Base-by-base conservation (phyloP, 1,139 yeast genomes). In the Sugiyamaella castrensis region DNA sequence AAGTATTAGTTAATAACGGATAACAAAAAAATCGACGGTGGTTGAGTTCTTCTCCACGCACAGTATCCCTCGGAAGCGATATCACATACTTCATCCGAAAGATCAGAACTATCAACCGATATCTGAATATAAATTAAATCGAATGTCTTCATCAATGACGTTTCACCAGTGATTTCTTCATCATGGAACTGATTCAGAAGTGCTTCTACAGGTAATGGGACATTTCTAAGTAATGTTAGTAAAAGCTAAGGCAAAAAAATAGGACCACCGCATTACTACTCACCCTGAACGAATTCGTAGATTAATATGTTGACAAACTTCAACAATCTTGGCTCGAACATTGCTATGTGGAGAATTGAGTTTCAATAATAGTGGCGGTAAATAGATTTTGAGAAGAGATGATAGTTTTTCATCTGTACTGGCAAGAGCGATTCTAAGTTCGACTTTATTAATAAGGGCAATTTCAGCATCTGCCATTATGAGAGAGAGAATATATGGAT, bases 401-500 rank as follows among this genome's bases (percentile, higher is more conserved):
- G 86, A 83, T 48, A 89, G 76, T 60, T 84, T 85, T 2, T 68
- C 73, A 48, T 84, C 87, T 1, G 81, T 72, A 47, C 79, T 80
- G 0, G 98, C 89, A 43, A 92, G 70, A 0, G 95, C 94, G 38
- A 92, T 74, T 45, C 91, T 73, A 43, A 92, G 77, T 67, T 92
- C 98, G 1, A 88, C 98, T 40, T 64, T 61, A 47, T 64, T 63
- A 34, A 67, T 61, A 44, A 68, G 58, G 7, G 68, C 56, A 32
- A 67, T 54, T 53, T 68, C 71, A 19, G 63, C 58, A 40, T 62
- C 67, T 4, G 62, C 58, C 63, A 60, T 60, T 16, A 26, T 39
- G 37, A 27, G n/a, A 35, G 16, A 35, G 8, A 35, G 15, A 11
- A 35, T 2, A 35, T 10, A 27, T n/a, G 32, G 31, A 26, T 37